Conservation (phyloP, 2,329 filamentous ascomycete genomes). For the Aspergillus awamori region DNA sequence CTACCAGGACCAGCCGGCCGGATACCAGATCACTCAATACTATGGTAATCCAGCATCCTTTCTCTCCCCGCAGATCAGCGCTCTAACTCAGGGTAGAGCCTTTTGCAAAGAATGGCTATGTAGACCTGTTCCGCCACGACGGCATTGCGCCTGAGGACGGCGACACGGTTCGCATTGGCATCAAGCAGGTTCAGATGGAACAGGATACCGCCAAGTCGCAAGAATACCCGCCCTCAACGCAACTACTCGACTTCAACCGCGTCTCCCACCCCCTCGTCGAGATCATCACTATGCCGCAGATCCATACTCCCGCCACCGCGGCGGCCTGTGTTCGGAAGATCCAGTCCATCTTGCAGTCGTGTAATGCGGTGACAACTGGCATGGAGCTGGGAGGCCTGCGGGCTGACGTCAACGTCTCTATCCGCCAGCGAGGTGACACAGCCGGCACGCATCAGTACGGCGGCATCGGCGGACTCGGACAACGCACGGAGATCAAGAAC, state of each 20-base stretch:
- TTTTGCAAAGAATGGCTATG: constrained; percentile 68
- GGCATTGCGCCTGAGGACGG: constrained; percentile 77
- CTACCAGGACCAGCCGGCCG: constrained; percentile 95
- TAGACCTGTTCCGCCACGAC: constrained; percentile 74
- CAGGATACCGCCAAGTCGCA: constrained; percentile 97
- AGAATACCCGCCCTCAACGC: constrained; percentile 70
- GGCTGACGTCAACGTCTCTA: constrained; percentile 94
- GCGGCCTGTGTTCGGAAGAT: constrained; percentile 88
- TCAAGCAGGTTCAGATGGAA: constrained; percentile 95
- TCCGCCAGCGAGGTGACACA: constrained; percentile 63
- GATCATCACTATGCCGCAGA: constrained; percentile 88
- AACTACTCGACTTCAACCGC: constrained; percentile 91
- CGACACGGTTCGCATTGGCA: constrained; percentile 70
- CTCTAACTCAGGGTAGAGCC: constrained; percentile 48
- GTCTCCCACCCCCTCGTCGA: constrained; percentile 90
- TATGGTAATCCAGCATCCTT: constrained; percentile 56
- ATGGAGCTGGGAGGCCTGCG: constrained; percentile 92
- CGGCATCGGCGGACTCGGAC: constrained; percentile 69
- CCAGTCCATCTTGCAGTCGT: constrained; percentile 74
- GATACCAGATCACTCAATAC: constrained; percentile 98
- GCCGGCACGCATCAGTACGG: constrained; percentile 53
- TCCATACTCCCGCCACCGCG: constrained; percentile 83
- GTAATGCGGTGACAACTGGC: constrained; percentile 83
- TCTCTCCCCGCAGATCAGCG: neutral
- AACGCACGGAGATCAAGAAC: constrained; percentile 96